Percentiles rank a stretch among this genome's conserved stretches.
Conservation (phyloP, 2,329 filamentous ascomycete genomes). For the Leptographium lundbergii region DNA sequence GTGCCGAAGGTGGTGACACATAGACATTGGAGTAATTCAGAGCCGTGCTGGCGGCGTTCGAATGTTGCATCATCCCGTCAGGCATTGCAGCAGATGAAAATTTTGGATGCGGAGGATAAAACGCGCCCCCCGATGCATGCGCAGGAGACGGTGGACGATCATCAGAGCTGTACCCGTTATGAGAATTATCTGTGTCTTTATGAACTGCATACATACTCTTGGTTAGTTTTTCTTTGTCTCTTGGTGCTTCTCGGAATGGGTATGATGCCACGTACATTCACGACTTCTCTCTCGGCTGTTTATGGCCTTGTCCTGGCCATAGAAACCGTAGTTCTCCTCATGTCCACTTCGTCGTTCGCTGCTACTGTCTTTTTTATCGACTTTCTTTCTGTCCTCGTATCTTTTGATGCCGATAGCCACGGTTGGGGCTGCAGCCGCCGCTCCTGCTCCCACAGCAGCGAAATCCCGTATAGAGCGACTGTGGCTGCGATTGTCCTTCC, state of each 20-base stretch:
- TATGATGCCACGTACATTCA: background rate
- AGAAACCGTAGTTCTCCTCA: background rate
- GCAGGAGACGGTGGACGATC: slow-evolving; percentile 29
- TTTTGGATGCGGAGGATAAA: slow-evolving; percentile 25
- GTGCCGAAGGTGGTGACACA: slow-evolving; percentile 10
- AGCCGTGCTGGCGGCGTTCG: slow-evolving; percentile 21
- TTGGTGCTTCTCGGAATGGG: background rate
- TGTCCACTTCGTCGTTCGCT: background rate
- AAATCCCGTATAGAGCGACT: slow-evolving; percentile 45
- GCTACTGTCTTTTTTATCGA: slow-evolving; percentile 11
- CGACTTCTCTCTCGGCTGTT: slow-evolving; percentile 9
- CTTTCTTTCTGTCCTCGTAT: slow-evolving; percentile 30
- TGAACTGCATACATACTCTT: background rate
- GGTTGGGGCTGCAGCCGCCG: slow-evolving; percentile 36
- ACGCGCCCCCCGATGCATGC: slow-evolving; percentile 38
- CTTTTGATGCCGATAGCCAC: slow-evolving; percentile 46
- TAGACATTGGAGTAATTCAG: slow-evolving; percentile 27
- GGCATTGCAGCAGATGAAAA: background rate
- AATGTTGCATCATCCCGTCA: slow-evolving; percentile 23
- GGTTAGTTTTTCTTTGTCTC: background rate
- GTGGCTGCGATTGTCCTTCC: slow-evolving; percentile 4
- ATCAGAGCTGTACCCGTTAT: background rate
- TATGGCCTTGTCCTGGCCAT: background rate
- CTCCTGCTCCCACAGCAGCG: slow-evolving; percentile 40
- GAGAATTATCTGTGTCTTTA: background rate